Evolutionary conservation across 164 flowering plant species (phyloP).

Genomic region (Aristolochia fimbriata): DNA sequence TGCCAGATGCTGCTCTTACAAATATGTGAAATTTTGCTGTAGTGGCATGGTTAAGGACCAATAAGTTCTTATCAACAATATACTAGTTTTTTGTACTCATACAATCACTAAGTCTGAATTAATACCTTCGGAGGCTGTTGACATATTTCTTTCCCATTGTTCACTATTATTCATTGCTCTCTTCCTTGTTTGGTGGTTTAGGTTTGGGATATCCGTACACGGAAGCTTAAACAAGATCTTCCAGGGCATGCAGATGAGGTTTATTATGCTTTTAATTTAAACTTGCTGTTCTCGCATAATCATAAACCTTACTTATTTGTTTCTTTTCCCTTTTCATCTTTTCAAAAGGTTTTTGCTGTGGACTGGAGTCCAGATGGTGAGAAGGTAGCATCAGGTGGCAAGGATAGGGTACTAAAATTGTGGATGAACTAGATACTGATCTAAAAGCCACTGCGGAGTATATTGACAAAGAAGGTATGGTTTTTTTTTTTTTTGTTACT

Average conservation of each 20-base stretch:
- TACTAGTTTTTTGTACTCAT: background rate
- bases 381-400: constrained; percentile 97
- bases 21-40: too few species aligned
- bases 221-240: constrained; percentile 82
- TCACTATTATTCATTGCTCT: background rate
- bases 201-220: constrained; percentile 90
- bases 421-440: constrained; percentile 60
- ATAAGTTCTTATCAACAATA: too few species aligned
- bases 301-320: background rate
- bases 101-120: background rate
- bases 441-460: background rate
- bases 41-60: too few species aligned
- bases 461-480: too few species aligned
- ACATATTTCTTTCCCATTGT: background rate
- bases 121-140: background rate
- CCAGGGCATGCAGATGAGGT: constrained; percentile 99
- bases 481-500: too few species aligned
- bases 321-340: background rate
- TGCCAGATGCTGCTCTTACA: too few species aligned
- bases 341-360: constrained; percentile 75
- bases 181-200: constrained; percentile 7
- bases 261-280: background rate
- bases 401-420: constrained; percentile 68
- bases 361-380: constrained; percentile 99
- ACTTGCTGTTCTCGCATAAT: too few species aligned